Evolutionary conservation across 352 stramenopile species (phyloP), one percentile per base, ranked within the genome.

Genomic region (Phytophthora brassicae): DNA sequence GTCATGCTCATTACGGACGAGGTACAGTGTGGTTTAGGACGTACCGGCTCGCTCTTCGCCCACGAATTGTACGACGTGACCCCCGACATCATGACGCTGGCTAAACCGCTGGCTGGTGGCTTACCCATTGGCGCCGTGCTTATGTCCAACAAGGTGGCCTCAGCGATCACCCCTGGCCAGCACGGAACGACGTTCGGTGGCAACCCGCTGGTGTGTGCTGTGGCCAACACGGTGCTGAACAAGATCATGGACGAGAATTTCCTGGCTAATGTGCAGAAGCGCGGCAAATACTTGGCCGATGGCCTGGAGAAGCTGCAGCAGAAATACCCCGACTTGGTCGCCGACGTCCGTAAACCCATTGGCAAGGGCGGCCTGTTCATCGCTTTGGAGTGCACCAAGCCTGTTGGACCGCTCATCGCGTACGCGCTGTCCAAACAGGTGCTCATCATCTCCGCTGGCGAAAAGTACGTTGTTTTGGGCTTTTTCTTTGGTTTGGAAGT

Each of bases 1-100:
- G 90, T 98, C 17, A 79, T 99, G 39, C 76, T 99, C 50, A 99
- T 99, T 70, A 92, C 86, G n/a, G 97, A 99, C 81, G 97, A 99
- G 81, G 96, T 99, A 23, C 97, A 99, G 81, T 89, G 95, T 36
- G 97, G 97, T 31, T 79, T 99, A n/a, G 96, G 94, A 16, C 93
- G 97, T 33, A 98, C 90, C 29, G 97, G 97, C 53, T 96, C 84
- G 60, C 64, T 99, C 7, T 99, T 97, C 81, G 95, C 90, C 47
- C 95, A 98, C 70, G 77, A 99, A 77, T 81, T 98, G 60, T 86
- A 98, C 20, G 88, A 84, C 57, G 77, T 99, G 26, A 85, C 90
- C 29, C 96, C 97, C 0, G 96, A 99, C 77, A 89, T 99, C 22
- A 97, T 99, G 78, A 98, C 94, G 56, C 93, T 95, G 29, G 97